These are phyloP conservation scores for Populus tremula DNA, from an alignment of 345 rosid genomes.

Conservation along the genomic window DNA sequence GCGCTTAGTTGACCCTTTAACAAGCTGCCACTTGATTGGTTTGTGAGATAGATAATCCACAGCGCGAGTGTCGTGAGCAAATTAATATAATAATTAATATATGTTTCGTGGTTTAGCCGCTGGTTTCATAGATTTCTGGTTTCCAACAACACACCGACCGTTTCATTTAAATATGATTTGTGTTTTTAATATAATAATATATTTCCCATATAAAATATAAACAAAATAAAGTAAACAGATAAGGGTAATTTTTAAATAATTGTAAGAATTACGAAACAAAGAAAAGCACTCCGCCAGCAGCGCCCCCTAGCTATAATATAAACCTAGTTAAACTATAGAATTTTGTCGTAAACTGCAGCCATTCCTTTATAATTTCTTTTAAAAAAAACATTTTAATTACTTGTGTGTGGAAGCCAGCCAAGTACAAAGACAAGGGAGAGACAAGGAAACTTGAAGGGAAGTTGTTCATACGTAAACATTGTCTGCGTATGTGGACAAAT, in stretches of 20 bases:
- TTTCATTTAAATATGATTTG: conserved; percentile 5
- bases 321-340: not conserved
- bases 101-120: conserved; percentile 6
- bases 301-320: not conserved
- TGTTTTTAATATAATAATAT: not conserved
- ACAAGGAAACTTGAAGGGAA: not conserved
- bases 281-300: conserved; percentile 3
- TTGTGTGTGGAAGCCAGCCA: not conserved
- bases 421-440: conserved; percentile 18
- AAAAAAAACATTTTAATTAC: too few species aligned
- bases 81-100: not conserved
- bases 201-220: not conserved
- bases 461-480: conserved; percentile 7
- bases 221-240: not conserved
- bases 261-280: not conserved
- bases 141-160: conserved; percentile 26
- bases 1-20: too few species aligned
- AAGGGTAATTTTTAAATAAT: not conserved
- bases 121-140: conserved; percentile 29
- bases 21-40: not conserved
- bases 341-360: not conserved
- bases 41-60: not conserved
- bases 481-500: not conserved
- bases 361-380: not conserved
- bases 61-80: not conserved